phyloP scores from a whole-genome alignment of 2,329 filamentous ascomycete genomes.

The Exophiala oligosperma region DNA sequence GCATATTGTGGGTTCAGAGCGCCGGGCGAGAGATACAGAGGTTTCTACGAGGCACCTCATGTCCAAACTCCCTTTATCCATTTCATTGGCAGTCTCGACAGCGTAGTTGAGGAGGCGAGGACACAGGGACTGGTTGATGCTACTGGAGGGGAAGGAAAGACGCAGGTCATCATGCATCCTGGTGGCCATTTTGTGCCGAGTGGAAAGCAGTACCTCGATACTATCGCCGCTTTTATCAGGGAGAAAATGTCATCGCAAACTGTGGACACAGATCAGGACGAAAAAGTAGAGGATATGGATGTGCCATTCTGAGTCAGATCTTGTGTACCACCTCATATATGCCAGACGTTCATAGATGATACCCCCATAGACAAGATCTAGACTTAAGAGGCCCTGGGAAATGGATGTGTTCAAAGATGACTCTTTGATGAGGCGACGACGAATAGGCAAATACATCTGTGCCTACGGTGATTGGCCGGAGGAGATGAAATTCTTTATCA shows the following conservation, averaged over 20 bases:
- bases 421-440: constrained; percentile 6
- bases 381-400: constrained; percentile 6
- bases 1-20: constrained; percentile 77
- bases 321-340: background rate
- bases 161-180: constrained; percentile 68
- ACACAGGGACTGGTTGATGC: constrained; percentile 67
- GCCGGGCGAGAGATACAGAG: constrained; percentile 60
- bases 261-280: constrained; percentile 47
- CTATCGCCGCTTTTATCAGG: constrained; percentile 69
- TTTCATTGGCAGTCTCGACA: constrained; percentile 80
- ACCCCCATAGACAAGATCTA: constrained; percentile 10
- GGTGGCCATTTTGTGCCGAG: constrained; percentile 90
- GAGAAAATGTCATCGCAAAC: constrained; percentile 47
- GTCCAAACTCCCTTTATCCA: constrained; percentile 78
- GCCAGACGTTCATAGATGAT: background rate
- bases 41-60: constrained; percentile 68
- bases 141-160: constrained; percentile 57
- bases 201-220: constrained; percentile 76
- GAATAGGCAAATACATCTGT: background rate
- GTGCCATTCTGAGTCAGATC: constrained; percentile 56
- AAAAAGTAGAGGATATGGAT: constrained; percentile 67
- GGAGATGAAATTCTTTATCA: background rate
- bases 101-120: constrained; percentile 78
- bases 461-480: background rate
- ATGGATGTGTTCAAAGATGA: constrained; percentile 2